A percentile compares a stretch with the other conserved stretches of the same genome.
Conservation (phyloP, 768 basidiomycete genomes). For the Suillus weaverae region DNA sequence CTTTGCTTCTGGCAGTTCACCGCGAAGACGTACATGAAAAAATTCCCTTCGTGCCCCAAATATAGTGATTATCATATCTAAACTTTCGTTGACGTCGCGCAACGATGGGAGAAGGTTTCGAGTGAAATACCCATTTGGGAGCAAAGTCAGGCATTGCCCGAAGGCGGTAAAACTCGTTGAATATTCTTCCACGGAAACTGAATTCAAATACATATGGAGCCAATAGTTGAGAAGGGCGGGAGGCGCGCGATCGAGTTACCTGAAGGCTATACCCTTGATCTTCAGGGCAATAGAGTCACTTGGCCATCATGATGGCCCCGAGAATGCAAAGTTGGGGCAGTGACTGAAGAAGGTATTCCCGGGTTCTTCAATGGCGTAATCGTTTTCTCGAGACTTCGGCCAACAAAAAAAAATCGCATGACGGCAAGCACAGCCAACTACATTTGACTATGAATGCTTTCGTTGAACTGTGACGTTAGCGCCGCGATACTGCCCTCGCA, state of each 20-base stretch:
- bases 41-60: conserved; percentile 14
- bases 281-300: conserved; percentile 11
- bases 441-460: not conserved
- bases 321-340: not conserved
- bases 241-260: conserved; percentile 24
- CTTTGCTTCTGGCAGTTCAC: conserved; percentile 15
- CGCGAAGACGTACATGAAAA: conserved; percentile 7
- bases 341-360: not conserved
- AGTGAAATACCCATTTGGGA: conserved; percentile 9
- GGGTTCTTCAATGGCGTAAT: not conserved
- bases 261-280: conserved; percentile 19
- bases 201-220: conserved; percentile 8
- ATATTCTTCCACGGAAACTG: conserved; percentile 4
- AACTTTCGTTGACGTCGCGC: conserved; percentile 29
- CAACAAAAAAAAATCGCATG: not conserved
- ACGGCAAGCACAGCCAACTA: not conserved
- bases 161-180: not conserved
- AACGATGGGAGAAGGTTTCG: conserved; percentile 13
- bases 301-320: conserved; percentile 4
- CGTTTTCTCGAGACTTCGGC: not conserved
- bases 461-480: not conserved
- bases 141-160: conserved; percentile 7
- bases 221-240: conserved; percentile 12
- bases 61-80: conserved; percentile 11
- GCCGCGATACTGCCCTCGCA: not conserved